Base-by-base conservation (phyloP, 805 yeast genomes). In the Wickerhamomyces chaumierensis region DNA sequence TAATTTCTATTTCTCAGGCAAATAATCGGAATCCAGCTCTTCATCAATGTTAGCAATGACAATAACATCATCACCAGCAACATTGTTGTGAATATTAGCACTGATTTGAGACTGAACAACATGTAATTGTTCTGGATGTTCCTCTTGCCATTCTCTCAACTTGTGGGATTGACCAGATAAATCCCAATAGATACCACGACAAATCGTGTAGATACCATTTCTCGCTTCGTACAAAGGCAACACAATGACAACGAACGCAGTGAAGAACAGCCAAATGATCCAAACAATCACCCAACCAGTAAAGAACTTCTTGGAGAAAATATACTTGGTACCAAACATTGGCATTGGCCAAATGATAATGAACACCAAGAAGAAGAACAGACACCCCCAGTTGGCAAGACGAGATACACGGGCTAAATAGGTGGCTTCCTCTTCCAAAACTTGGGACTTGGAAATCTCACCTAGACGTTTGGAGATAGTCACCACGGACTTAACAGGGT, bases 271-370 rank as follows among this genome's bases (percentile, higher is more conserved):
- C 95, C 95, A 86, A 42, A 85, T 75, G 38, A 87, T 74, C 42
- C 80, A 76, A 23, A 86, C 94, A 29, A 69, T 75, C 36, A 87
- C 72, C 95, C 95, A 87, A 34, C 95, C 95, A 6, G 92, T 82
- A 60, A 86, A 87, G 62, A 84, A 84, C 40, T 57, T 60, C 57
- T 73, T 78, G 38, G 84, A 74, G 60, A 86, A 87, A 32, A 86
- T 66, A 53, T 86, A 86, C 3, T 72, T 69, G 4, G 80, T 54
- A 25, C 95, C 96, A 57, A 80, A 86, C 92, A 87, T 80, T 47
- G 96, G 95, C 86, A 86, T 82, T 51, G 96, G 96, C 92, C 94
- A 85, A 23, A 86, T 52, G 19, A 87, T 69, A 25, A 86, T 61
- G 36, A 86, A 62, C 35, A 79, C 66, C 8, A 84, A 48, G 5